These are phyloP conservation scores for Arthonia radiata DNA, from an alignment of 495 filamentous ascomycete species.

Conservation along the genomic window DNA sequence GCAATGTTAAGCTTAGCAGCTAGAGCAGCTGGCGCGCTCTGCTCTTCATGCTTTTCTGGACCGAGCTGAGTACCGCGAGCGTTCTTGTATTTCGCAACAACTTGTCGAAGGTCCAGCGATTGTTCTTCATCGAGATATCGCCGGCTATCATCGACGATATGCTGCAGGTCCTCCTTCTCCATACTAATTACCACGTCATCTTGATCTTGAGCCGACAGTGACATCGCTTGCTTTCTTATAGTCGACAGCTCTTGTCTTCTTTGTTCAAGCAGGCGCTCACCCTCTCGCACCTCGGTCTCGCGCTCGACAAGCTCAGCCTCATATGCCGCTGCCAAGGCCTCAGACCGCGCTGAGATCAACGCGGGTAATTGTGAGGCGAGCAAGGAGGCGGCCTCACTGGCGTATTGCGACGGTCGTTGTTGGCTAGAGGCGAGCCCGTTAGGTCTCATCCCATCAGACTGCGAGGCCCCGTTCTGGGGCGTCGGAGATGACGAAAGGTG, in stretches of 20 bases:
- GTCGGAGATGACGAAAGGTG: conserved; percentile 6
- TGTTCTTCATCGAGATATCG: too few species aligned
- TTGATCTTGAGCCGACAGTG: conserved; percentile 13
- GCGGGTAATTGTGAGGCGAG: conserved; percentile 31
- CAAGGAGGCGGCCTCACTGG: conserved; percentile 32
- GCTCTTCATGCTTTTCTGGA: conserved; percentile 1
- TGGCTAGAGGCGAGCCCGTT: conserved; percentile 7
- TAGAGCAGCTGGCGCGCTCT: conserved; percentile 3
- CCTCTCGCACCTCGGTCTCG: conserved; percentile 30
- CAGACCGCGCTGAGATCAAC: conserved; percentile 28
- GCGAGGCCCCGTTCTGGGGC: conserved; percentile 5
- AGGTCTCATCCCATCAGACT: conserved; percentile 12
- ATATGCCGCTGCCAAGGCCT: conserved; percentile 28
- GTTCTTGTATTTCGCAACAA: conserved; percentile 2
- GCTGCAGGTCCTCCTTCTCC: conserved; percentile 7
- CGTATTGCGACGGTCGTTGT: conserved; percentile 15
- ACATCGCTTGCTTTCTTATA: conserved; percentile 24
- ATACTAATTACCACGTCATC: conserved; percentile 8
- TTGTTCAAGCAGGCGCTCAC: conserved; percentile 26
- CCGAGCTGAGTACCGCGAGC: not conserved
- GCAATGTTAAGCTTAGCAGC: not conserved
- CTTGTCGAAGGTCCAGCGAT: too few species aligned
- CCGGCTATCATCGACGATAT: conserved; percentile 10
- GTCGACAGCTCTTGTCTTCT: conserved; percentile 31
- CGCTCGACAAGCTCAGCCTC: conserved; percentile 35